Evolutionary conservation across 2,329 filamentous ascomycete genomes (phyloP), one percentile per base, ranked within the genome.

Genomic region (Myriosclerotinia scirpicola): DNA sequence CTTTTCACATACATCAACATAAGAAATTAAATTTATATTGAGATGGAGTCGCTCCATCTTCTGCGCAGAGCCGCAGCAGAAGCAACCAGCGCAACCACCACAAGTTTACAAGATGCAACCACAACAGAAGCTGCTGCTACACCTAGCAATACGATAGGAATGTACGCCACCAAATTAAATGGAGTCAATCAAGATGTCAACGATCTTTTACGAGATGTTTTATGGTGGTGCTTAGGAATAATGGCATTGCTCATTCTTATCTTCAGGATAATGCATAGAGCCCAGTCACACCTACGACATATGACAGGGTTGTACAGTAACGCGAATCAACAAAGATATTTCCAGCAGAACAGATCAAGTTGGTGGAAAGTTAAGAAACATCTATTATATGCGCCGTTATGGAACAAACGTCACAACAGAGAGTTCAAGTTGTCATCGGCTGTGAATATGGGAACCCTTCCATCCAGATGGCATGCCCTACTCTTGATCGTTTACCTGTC

Each of bases 351-450:
- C 17, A 84, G 86, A 74, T 86, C 81, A 12, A 80, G 78, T 66
- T 86, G 84, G 84, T 86, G 87, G 15, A 78, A 78, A 67, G 71
- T 89, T 71, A 90, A 90, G 80, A 86, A 84, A 75, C 78, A 88
- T 70, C 73, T 90, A 67, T 79, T 85, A 56, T 87, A 90, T 71
- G 87, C 88, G 1, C 88, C 88, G 3, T 77, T 90, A 34, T 84
- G 83, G 78, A 84, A 79, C 17, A 89, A 89, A 74, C 84, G 87
- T 56, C 88, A 90, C 77, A 90, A 89, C 79, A 81, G 86, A 73
- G 87, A 90, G 76, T 83, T 90, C 72, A 82, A 82, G 73, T 78
- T 90, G 62, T 88, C 85, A 63, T 80, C 81, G 11, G 86, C 85
- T 67, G 72, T 87, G 69, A 87, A 86, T 74, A 79, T 85, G 67